Evolutionary conservation across 257 asterid genomes (phyloP).

Genomic region (Anisodus acutangulus): DNA sequence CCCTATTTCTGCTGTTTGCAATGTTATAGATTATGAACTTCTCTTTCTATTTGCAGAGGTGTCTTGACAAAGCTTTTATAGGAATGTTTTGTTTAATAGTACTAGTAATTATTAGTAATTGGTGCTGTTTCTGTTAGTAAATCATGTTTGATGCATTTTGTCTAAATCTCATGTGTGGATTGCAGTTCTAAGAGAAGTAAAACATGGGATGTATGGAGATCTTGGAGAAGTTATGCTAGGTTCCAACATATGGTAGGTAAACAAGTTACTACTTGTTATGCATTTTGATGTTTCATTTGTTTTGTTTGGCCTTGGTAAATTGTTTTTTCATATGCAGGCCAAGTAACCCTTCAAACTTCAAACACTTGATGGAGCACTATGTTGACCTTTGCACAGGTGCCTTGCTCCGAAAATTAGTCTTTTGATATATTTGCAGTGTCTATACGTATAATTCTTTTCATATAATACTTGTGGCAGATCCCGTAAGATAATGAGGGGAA

Average conservation of each 20-base stretch:
- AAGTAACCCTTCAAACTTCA: slow-evolving; percentile 61
- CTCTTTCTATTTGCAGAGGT: too few relatives aligned
- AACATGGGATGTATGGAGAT: slow-evolving; percentile 71
- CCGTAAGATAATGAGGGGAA: slow-evolving; percentile 87
- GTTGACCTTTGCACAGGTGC: slow-evolving; percentile 76
- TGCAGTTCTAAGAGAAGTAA: slow-evolving; percentile 82
- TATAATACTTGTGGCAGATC: slow-evolving; percentile 41
- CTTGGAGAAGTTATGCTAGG: slow-evolving; percentile 77
- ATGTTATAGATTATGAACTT: too few relatives aligned
- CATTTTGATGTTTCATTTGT: not conserved
- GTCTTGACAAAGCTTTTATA: too few relatives aligned
- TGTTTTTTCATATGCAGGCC: slow-evolving; percentile 62
- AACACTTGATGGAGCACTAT: slow-evolving; percentile 68
- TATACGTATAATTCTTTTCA: not conserved
- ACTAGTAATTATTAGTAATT: too few relatives aligned
- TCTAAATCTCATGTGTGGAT: slow-evolving; percentile 30
- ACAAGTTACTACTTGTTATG: not conserved
- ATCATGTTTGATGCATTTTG: not conserved
- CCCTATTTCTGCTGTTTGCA: too few relatives aligned
- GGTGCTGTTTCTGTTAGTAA: too few relatives aligned
- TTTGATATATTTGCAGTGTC: not conserved
- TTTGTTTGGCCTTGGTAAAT: not conserved
- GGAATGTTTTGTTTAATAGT: too few relatives aligned
- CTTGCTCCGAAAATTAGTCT: not conserved
- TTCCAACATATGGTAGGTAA: slow-evolving; percentile 66